Base-by-base conservation (phyloP, 441 rosid species). In the Dalechampia spathulata region DNA sequence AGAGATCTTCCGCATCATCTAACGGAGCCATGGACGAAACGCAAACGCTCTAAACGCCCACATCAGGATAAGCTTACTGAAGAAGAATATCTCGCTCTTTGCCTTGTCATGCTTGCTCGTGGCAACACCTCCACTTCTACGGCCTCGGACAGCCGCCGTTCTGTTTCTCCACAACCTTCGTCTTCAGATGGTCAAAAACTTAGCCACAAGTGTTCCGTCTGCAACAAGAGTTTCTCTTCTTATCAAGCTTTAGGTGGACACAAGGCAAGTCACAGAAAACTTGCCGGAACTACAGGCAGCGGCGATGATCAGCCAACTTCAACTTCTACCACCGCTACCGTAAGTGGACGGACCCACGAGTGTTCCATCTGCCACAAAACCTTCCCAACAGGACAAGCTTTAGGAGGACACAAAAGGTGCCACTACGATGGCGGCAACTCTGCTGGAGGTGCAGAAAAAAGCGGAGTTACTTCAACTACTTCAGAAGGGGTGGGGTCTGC, bases 221-320 rank as follows among this genome's bases (percentile, higher is more conserved):
- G 98, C 71, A 60, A 71, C 72, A 90, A 82, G 82, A 76, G 62
- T 25, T 90, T 90, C 65, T 37, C 72, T 15, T 83, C 95, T n/a
- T 83, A 83, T 75, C 94, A 90, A 62, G 96, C 97, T n/a, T 74
- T 87, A 8, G 94, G 97, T 0, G 97, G 97, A 4, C 98, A 90
- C 65, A 90, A 85, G 67, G 95, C 96, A 6, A 85, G 98, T 42
- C 96, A 90, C 76, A 70, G 90, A 57, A 83, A 78, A 61, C 66
- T 55, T 20, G 66, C 66, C 6, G 78, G n/a, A n/a, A n/a, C 61
- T 11, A 15, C 21, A 4, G 37, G 36, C 22, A 23, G 40, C 38
- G 67, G 61, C 34, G 77, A 68, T 2, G 87, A 79, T 38, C 82
- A 70, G 21, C 64, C 73, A 16, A 49, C 67, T 12, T 52, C 83